Evolutionary conservation across 2,329 filamentous ascomycete genomes (phyloP).

Genomic region (Colletotrichum sp.): DNA sequence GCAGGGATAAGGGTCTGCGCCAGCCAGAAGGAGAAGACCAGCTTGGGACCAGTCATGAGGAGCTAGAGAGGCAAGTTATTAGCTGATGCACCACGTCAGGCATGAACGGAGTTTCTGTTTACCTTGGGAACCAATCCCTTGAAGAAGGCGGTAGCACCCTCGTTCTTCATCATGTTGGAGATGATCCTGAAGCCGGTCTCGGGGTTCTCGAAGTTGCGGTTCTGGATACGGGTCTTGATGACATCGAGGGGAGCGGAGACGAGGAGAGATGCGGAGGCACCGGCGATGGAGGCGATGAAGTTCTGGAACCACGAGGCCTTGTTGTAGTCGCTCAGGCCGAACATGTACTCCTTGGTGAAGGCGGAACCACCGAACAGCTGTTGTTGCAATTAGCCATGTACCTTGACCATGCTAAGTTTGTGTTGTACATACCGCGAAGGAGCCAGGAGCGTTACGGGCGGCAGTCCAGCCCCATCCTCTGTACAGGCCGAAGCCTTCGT

Average conservation of each 20-base stretch:
- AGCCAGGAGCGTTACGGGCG: slow-evolving; percentile 94
- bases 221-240: slow-evolving; percentile 98
- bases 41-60: slow-evolving; percentile 97
- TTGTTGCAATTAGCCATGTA: neutral
- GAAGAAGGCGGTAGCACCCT: slow-evolving; percentile 89
- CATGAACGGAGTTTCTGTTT: slow-evolving; percentile 25
- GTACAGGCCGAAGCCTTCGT: slow-evolving; percentile 96
- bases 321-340: slow-evolving; percentile 92
- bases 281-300: slow-evolving; percentile 94
- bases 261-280: slow-evolving; percentile 91
- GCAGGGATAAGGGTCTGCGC: slow-evolving; percentile 97
- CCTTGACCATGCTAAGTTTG: neutral
- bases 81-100: slow-evolving; percentile 21
- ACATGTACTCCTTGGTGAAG: slow-evolving; percentile 96
- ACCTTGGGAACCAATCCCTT: slow-evolving; percentile 95
- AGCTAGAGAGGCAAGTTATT: slow-evolving; percentile 54
- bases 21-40: slow-evolving; percentile 99
- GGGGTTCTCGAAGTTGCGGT: slow-evolving; percentile 98
- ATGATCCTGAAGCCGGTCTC: slow-evolving; percentile 93
- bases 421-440: slow-evolving; percentile 78
- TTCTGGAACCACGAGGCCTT: slow-evolving; percentile 93
- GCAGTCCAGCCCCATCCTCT: slow-evolving; percentile 98
- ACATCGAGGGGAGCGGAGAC: slow-evolving; percentile 97
- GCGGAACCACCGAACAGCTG: slow-evolving; percentile 96
- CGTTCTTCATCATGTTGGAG: slow-evolving; percentile 89